A percentile compares a stretch with the other conserved stretches of the same genome.
phyloP scores from a whole-genome alignment of 768 basidiomycete species.

The Mycena polygramma region DNA sequence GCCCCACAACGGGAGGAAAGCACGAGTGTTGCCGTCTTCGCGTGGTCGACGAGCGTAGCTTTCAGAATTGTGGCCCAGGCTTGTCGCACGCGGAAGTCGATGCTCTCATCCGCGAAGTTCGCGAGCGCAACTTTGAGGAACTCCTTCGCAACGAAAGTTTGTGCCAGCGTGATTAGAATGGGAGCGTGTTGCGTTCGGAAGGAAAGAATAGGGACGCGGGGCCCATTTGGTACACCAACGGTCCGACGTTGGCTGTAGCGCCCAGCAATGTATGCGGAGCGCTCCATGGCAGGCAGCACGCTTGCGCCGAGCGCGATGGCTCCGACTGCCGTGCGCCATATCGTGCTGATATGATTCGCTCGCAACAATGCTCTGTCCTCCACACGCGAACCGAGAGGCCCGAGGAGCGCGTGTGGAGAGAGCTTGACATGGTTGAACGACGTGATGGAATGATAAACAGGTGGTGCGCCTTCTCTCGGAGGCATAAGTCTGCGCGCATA shows the following conservation, averaged over 20 bases:
- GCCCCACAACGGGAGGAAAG: constrained; percentile 14
- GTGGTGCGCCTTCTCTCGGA: constrained; percentile 6
- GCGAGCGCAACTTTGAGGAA: constrained; percentile 4
- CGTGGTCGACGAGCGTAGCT: constrained; percentile 7
- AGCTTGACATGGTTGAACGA: constrained; percentile 15
- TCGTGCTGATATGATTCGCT: not conserved
- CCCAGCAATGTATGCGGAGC: constrained; percentile 12
- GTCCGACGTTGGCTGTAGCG: constrained; percentile 24
- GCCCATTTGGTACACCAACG: not conserved
- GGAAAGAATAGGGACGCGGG: constrained; percentile 1
- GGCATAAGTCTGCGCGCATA: constrained; percentile 10
- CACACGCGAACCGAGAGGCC: not conserved
- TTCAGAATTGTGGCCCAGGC: constrained; percentile 10
- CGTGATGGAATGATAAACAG: constrained; percentile 20
- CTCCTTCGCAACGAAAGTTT: constrained; percentile 6
- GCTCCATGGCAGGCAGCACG: not conserved
- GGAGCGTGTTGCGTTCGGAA: constrained; percentile 23
- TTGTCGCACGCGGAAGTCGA: constrained; percentile 5
- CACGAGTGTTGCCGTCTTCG: not conserved
- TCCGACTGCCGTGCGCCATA: constrained; percentile 18
- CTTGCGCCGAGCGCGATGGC: not conserved
- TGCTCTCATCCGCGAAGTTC: not conserved
- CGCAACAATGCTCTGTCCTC: not conserved
- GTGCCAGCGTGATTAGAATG: constrained; percentile 15
- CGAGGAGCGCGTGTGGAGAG: not conserved